Evolutionary conservation across 1,284 basidiomycete species (phyloP).

Genomic region (Cryptococcus sp.): DNA sequence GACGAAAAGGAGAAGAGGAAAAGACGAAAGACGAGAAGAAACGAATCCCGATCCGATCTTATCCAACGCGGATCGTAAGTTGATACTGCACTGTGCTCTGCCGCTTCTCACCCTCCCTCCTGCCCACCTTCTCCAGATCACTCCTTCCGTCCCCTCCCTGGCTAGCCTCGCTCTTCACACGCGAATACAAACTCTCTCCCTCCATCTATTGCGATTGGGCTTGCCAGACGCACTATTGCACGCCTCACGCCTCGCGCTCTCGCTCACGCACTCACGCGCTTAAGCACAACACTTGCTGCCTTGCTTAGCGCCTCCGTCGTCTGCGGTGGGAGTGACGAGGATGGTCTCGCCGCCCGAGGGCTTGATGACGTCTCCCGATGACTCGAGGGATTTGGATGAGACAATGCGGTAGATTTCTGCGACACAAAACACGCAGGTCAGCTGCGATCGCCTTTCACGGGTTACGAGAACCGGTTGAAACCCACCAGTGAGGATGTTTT

Average conservation of each 20-base stretch:
- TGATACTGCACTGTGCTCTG: background rate
- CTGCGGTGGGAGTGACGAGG: slow-evolving; percentile 64
- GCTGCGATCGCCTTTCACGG: too few relatives aligned
- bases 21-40: background rate
- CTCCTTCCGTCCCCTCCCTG: background rate
- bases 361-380: slow-evolving; percentile 69
- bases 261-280: background rate
- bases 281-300: slow-evolving; percentile 52
- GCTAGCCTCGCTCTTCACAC: background rate
- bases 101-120: background rate
- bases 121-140: background rate
- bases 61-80: background rate
- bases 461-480: slow-evolving; percentile 12
- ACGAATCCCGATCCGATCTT: slow-evolving; percentile 3
- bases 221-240: slow-evolving; percentile 2
- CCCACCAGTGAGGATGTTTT: slow-evolving; percentile 90
- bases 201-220: too few relatives aligned
- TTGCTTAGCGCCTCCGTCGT: slow-evolving; percentile 54
- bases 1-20: background rate
- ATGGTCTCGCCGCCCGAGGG: slow-evolving; percentile 72
- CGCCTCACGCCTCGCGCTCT: background rate
- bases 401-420: slow-evolving; percentile 94
- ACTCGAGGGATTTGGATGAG: slow-evolving; percentile 84
- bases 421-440: background rate
- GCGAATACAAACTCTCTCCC: background rate